Evolutionary conservation across 2,329 filamentous ascomycete species (phyloP), one percentile per base, ranked within the genome.

Genomic region (Arthrobotrys sinensis): DNA sequence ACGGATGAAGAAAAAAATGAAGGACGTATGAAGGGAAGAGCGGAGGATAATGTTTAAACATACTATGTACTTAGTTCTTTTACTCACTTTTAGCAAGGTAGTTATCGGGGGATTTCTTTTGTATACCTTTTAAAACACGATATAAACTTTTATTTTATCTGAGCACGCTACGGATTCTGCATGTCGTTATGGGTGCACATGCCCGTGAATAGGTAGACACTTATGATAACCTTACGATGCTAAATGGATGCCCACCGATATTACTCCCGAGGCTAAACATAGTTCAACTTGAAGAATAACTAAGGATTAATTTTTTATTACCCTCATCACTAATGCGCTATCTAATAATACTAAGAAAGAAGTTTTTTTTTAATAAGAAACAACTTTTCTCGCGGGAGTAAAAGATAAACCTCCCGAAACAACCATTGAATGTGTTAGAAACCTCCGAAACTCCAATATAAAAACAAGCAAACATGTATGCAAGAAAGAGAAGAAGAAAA

Each of bases 1-100:
- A 28, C 7, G 12, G 12, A 40, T 34, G 16, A 12, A 60, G 36
- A 14, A 32, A 40, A 46, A 32, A 7, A 40, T 11, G 14, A 14
- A 36, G 21, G 12, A 19, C n/a, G n/a, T n/a, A n/a, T n/a, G 21
- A 3, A 11, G 14, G 48, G 48, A 6, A 50, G n/a, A 28, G 12
- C n/a, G 34, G 32, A 52, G 28, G n/a, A 40, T 55, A 55, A 68
- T 53, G 55, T 60, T 60, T 40, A 43, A 60, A 28, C 19, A 40
- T 21, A 40, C 16, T 52, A 19, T 46, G 24, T 28, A 28, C 24
- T 28, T 28, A 2, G 24, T 28, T 28, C 4, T 50, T 28, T 28
- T 11, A 36, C 28, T 12, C 12, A 53, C 10, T 34, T 53, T 11
- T 8, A 16, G n/a, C 11, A 36, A 2, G 32, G 16, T 21, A 57